phyloP scores from a whole-genome alignment of 176 grass and related monocot genomes.

The Stipa capillata region DNA sequence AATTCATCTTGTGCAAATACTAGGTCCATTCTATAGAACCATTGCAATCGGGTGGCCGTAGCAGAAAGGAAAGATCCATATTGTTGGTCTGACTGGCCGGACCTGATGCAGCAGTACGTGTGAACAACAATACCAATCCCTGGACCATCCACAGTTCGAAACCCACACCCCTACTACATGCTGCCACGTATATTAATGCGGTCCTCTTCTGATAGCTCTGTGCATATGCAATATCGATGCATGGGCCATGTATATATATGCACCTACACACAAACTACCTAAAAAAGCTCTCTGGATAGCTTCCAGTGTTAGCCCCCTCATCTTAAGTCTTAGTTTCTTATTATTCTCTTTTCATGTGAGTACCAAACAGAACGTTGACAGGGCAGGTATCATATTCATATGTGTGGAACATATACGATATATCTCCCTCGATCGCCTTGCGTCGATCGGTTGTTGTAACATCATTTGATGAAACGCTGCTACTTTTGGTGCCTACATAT shows the following conservation, averaged over 20 bases:
- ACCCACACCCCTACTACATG: not conserved
- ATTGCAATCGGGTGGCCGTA: not conserved
- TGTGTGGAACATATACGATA: not conserved
- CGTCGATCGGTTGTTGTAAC: slow-evolving; percentile 2
- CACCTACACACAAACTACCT: not conserved
- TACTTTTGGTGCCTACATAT: not conserved
- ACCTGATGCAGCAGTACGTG: slow-evolving; percentile 17
- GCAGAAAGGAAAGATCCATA: not conserved
- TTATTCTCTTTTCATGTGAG: not conserved
- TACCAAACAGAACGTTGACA: slow-evolving; percentile 36
- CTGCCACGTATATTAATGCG: not conserved
- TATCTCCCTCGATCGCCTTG: not conserved
- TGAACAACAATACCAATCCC: slow-evolving; percentile 20
- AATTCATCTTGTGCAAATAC: not conserved
- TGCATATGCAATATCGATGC: not conserved
- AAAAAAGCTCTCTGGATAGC: not conserved
- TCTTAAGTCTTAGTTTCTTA: too few relatives aligned
- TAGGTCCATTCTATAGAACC: not conserved
- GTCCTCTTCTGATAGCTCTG: not conserved
- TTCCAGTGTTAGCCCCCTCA: not conserved
- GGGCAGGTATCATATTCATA: not conserved
- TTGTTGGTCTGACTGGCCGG: slow-evolving; percentile 16
- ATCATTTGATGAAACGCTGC: slow-evolving; percentile 12
- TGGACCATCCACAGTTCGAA: slow-evolving; percentile 39
- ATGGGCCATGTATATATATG: slow-evolving; percentile 7